Conservation (phyloP, 441 rosid genomes). For the Corymbia citriodora region DNA sequence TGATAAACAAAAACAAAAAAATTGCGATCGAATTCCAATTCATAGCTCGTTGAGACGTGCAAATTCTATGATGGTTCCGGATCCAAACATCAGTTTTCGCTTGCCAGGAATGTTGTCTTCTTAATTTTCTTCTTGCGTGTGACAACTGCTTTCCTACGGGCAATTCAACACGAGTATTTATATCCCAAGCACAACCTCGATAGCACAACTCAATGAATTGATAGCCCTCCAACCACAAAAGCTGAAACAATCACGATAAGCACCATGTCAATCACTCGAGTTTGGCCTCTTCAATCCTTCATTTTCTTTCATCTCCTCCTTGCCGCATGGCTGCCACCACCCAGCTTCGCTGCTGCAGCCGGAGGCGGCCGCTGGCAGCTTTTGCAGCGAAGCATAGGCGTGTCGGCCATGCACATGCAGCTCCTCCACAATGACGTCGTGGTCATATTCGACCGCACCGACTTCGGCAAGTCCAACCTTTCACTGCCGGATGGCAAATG, state of each 20-base stretch:
- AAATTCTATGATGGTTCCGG: background rate
- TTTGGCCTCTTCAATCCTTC: background rate
- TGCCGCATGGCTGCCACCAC: background rate
- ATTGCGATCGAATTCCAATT: background rate
- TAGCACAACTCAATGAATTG: background rate
- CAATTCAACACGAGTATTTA: background rate
- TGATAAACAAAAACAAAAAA: background rate
- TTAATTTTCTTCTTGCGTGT: background rate
- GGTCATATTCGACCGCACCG: conserved; percentile 23
- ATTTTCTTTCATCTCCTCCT: background rate
- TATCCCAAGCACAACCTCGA: background rate
- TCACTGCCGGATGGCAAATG: conserved; percentile 23
- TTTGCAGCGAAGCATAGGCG: conserved; percentile 20
- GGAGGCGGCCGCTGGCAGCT: conserved; percentile 28
- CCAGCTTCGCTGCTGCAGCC: background rate
- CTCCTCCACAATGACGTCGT: conserved; percentile 25
- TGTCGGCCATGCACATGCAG: conserved; percentile 39
- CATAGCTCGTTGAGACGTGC: background rate
- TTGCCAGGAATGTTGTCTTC: background rate
- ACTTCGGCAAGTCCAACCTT: conserved; percentile 30
- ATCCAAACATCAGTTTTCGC: background rate
- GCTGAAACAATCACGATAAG: background rate
- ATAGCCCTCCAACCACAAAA: background rate
- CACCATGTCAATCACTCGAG: background rate
- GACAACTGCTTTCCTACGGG: background rate